A percentile compares a stretch with the other conserved stretches of the same genome.
Conservation (phyloP, 2,329 filamentous ascomycete genomes). For the Gliomastix tumulicola region DNA sequence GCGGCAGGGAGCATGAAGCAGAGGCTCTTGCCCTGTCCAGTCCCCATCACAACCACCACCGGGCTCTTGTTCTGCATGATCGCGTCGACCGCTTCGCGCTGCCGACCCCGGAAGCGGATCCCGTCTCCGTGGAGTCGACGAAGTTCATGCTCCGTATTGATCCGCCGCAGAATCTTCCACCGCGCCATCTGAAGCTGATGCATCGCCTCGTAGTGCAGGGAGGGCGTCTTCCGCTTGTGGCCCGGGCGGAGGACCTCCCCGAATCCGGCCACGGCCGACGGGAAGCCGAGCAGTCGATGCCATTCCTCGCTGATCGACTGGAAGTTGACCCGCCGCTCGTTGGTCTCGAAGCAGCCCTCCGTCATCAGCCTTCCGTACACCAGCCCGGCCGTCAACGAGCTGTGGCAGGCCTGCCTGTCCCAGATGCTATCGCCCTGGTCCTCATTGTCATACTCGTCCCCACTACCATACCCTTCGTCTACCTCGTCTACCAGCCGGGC, state of each 20-base stretch:
- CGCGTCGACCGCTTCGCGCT: conserved; percentile 2
- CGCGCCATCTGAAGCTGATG: not conserved
- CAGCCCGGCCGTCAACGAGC: conserved; percentile 4
- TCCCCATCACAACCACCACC: conserved; percentile 5
- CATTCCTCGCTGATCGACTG: conserved; percentile 5
- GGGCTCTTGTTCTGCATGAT: conserved; percentile 3
- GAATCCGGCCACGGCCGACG: not conserved
- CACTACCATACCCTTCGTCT: not conserved
- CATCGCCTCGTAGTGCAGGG: not conserved
- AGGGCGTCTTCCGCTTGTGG: conserved; percentile 1
- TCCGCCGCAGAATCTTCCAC: not conserved
- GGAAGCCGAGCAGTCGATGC: conserved; percentile 6
- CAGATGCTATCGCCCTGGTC: conserved; percentile 1
- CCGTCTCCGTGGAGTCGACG: not conserved
- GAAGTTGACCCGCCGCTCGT: conserved; percentile 4
- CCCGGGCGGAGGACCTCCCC: not conserved
- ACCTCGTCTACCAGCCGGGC: not conserved
- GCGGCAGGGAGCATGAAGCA: conserved; percentile 7
- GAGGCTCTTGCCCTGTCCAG: conserved; percentile 7
- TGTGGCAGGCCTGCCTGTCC: conserved; percentile 5
- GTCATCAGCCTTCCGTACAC: conserved; percentile 5
- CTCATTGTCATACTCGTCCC: not conserved
- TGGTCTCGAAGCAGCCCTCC: conserved; percentile 2
- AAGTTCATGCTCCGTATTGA: not conserved
- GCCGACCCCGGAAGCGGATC: conserved; percentile 2